Evolutionary conservation across 2,329 filamentous ascomycete species (phyloP).

Genomic region (Allantophomopsis cytisporea): DNA sequence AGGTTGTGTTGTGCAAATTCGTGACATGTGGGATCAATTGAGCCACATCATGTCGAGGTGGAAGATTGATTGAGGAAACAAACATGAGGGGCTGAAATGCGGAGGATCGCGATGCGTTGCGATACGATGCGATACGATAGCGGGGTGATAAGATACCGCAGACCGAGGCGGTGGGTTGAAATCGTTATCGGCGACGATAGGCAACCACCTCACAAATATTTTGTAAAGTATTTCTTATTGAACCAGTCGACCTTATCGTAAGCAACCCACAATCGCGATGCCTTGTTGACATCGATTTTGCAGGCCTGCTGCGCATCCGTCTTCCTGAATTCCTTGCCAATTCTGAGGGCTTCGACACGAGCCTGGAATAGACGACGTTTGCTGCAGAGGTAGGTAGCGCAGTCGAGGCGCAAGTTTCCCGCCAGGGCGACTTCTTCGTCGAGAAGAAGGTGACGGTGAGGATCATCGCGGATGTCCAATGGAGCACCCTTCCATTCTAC

Average conservation of each 20-base stretch:
- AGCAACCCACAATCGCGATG: constrained; percentile 80
- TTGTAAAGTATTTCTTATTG: constrained; percentile 4
- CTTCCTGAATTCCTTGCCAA: constrained; percentile 79
- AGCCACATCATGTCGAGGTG: too few relatives aligned
- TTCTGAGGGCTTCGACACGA: constrained; percentile 50
- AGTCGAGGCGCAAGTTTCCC: constrained; percentile 67
- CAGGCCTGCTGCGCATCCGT: constrained; percentile 94
- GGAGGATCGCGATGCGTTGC: too few relatives aligned
- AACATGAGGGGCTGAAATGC: too few relatives aligned
- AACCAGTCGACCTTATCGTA: constrained; percentile 85
- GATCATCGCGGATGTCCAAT: constrained; percentile 63
- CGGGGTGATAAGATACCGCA: too few relatives aligned
- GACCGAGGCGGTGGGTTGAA: too few relatives aligned
- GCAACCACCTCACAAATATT: neutral
- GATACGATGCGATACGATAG: too few relatives aligned
- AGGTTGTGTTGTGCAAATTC: too few relatives aligned
- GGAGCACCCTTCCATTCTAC: constrained; percentile 77
- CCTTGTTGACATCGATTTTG: constrained; percentile 97
- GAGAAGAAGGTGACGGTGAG: constrained; percentile 57
- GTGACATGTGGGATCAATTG: too few relatives aligned
- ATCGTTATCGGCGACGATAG: too few relatives aligned
- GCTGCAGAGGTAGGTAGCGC: constrained; percentile 79
- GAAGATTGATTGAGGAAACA: too few relatives aligned
- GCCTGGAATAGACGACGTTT: constrained; percentile 84
- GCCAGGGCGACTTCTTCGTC: constrained; percentile 67